Evolutionary conservation across 208 protist genomes (phyloP).

Genomic region (Crithidia bombi): DNA sequence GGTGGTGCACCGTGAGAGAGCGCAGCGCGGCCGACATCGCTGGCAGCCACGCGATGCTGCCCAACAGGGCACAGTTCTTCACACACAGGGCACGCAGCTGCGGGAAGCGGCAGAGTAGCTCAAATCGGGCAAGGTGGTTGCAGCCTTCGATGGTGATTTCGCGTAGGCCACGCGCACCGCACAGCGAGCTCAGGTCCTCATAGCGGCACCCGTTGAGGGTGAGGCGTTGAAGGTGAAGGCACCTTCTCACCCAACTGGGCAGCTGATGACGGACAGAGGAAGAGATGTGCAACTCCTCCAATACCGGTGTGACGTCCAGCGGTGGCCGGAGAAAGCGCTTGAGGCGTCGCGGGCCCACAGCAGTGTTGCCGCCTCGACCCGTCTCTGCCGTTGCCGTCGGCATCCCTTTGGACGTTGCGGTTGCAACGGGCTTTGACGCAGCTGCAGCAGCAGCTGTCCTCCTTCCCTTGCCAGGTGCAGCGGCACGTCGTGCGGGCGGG

Average conservation of each 20-base stretch:
- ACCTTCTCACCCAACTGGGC: slow-evolving; percentile 22
- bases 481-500: background rate
- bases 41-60: slow-evolving; percentile 20
- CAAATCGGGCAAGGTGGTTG: background rate
- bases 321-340: background rate
- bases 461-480: background rate
- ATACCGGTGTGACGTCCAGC: background rate
- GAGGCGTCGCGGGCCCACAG: background rate
- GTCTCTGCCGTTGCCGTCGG: background rate
- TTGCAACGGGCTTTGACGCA: background rate
- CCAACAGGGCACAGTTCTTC: slow-evolving; percentile 10
- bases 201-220: slow-evolving; percentile 15
- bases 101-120: slow-evolving; percentile 15
- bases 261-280: slow-evolving; percentile 3
- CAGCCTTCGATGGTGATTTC: slow-evolving; percentile 19
- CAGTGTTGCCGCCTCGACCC: background rate
- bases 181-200: background rate
- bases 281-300: slow-evolving; percentile 32
- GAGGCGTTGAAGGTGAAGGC: slow-evolving; percentile 7
- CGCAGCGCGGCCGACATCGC: slow-evolving; percentile 13
- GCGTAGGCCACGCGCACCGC: background rate
- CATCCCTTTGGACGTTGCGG: background rate
- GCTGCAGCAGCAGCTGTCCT: background rate
- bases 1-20: slow-evolving; percentile 6
- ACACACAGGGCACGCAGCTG: slow-evolving; percentile 9